phyloP scores from a whole-genome alignment of 768 basidiomycete genomes.

The Trametes cubensis region DNA sequence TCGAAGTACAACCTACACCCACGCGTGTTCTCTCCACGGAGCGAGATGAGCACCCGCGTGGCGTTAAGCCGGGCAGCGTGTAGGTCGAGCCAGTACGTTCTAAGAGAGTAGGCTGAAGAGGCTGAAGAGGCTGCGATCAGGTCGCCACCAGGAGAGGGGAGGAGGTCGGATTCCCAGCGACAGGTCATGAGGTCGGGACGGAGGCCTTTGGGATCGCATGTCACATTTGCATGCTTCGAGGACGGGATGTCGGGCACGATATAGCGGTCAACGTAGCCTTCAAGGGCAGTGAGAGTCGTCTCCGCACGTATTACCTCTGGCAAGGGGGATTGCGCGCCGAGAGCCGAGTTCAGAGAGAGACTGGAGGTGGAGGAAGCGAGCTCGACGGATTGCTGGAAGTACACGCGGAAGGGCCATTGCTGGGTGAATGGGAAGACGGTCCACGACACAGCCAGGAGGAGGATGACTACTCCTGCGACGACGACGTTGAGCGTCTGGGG shows the following conservation, averaged over 20 bases:
- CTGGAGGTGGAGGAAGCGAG: slow-evolving; percentile 32
- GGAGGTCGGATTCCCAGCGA: slow-evolving; percentile 46
- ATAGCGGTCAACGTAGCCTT: slow-evolving; percentile 44
- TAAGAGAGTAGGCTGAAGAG: not conserved
- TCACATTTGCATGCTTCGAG: slow-evolving; percentile 40
- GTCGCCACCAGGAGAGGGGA: slow-evolving; percentile 43
- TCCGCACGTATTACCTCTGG: slow-evolving; percentile 34
- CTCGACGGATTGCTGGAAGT: slow-evolving; percentile 65
- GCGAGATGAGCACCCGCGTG: slow-evolving; percentile 48
- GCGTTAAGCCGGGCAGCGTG: slow-evolving; percentile 44
- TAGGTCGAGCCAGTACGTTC: slow-evolving; percentile 47
- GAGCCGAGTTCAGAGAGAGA: slow-evolving; percentile 3
- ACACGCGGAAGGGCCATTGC: slow-evolving; percentile 65
- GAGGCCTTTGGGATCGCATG: slow-evolving; percentile 28
- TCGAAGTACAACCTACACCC: slow-evolving; percentile 65
- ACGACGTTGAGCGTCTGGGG: slow-evolving; percentile 42
- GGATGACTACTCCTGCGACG: slow-evolving; percentile 45
- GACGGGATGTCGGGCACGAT: slow-evolving; percentile 59
- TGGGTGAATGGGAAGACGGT: slow-evolving; percentile 64
- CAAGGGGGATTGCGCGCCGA: not conserved
- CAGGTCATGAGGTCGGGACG: slow-evolving; percentile 49
- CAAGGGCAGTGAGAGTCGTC: slow-evolving; percentile 50
- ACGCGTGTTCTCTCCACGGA: slow-evolving; percentile 64
- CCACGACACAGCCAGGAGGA: slow-evolving; percentile 34
- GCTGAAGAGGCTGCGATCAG: not conserved